Base-by-base conservation (phyloP, 2,329 filamentous ascomycete genomes). In the Microdochium trichocladiopsis region DNA sequence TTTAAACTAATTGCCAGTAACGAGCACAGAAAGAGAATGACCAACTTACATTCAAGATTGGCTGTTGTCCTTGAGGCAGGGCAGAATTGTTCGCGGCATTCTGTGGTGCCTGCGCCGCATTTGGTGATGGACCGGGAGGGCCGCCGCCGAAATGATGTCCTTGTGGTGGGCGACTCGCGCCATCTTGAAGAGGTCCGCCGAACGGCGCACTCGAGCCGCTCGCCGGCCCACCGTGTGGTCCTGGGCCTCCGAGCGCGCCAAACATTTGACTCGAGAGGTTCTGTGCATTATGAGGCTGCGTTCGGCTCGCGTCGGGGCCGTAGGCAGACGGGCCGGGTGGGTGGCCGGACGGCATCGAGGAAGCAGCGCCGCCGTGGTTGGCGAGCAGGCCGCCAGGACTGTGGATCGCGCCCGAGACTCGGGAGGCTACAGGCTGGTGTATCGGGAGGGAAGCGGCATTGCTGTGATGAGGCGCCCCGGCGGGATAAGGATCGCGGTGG, bases 361-460 rank as follows among this genome's bases (percentile, higher is more conserved):
- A 31, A 14, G 28, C 28, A 31, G 71, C 77, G 53, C 78, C 79
- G 31, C 80, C 83, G 60, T 90, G 83, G 58, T 85, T 90, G 9
- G 86, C 82, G 37, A 97, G 81, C 33, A 97, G 78, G 9, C 93
- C 93, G 59, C 94, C 93, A 1, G 93, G 93, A 47, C 91, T 95
- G 66, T 96, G 93, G 52, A 96, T 95, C 50, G 90, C 87, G 57
- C 85, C 87, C 53, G 87, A 73, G 56, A 90, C 76, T 70, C 92
- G 77, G 65, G 91, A 84, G 56, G 93, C 93, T 54, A 96, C 91
- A 4, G 93, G 93, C 69, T 97, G 93, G 70, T 97, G 93, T 61
- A 97, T 86, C 51, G 92, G 90, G 51, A 96, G 89, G 2, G 92
- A 90, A 53, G 87, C 90, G 37, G 89, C 86, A 64, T 89, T 92